Percentiles rank a stretch among this genome's conserved stretches.
Conservation (phyloP, 106 monocot genomes). For the Gastrodia elata region DNA sequence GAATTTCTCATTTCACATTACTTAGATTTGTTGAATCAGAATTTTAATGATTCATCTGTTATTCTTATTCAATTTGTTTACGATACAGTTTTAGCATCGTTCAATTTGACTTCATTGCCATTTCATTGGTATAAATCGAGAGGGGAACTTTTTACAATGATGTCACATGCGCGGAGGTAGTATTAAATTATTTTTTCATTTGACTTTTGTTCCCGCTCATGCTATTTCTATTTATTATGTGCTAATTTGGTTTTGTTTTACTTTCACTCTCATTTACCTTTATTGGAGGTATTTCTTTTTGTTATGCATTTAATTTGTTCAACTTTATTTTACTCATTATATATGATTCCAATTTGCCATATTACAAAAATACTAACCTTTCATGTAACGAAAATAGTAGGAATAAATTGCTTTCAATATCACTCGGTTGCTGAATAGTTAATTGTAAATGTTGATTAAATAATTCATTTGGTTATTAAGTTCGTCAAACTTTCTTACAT, state of each 20-base stretch:
- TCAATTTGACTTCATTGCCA: conserved; percentile 5
- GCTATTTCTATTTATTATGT: neutral
- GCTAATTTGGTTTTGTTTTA: neutral
- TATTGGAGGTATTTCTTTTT: no score
- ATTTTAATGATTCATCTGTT: neutral
- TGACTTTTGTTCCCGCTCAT: neutral
- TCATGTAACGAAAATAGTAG: neutral
- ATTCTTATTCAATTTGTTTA: neutral
- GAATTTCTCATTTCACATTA: neutral
- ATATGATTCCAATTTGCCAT: neutral
- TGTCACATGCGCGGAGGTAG: neutral
- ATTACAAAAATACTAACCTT: neutral
- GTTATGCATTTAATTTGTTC: no score
- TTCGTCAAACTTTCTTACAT: no score
- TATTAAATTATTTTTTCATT: neutral
- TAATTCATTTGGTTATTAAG: neutral
- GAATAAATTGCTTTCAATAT: neutral
- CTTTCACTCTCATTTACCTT: neutral
- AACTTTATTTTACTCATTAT: no score
- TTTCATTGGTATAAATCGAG: conserved; percentile 6
- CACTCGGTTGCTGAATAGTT: neutral
- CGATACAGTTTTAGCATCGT: neutral
- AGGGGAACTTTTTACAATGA: conserved; percentile 3
- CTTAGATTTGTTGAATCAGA: neutral
- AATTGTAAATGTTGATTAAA: neutral